Conservation (phyloP, 768 basidiomycete species). For the Mrakia hoshinonis region DNA sequence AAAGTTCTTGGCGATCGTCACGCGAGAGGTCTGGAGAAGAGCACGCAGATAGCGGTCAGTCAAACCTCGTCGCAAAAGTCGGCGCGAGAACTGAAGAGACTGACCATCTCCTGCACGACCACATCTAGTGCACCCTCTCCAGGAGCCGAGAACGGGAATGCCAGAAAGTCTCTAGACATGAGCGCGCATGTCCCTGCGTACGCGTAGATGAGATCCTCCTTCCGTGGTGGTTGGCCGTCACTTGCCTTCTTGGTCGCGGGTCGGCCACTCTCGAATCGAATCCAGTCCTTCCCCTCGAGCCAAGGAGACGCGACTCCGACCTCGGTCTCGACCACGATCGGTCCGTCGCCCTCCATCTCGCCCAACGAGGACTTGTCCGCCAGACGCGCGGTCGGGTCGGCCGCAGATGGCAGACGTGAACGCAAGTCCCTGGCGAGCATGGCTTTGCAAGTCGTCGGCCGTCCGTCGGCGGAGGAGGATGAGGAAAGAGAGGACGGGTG, state of each 20-base stretch:
- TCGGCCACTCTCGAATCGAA: conserved; percentile 4
- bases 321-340: too few species aligned
- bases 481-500: conserved; percentile 32
- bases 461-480: too few species aligned
- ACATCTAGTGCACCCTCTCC: conserved; percentile 39
- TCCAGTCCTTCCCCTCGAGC: conserved; percentile 29
- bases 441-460: conserved; percentile 29
- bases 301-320: background rate
- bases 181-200: conserved; percentile 34
- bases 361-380: background rate
- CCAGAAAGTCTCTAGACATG: conserved; percentile 38
- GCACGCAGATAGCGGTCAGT: background rate
- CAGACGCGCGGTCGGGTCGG: background rate
- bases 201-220: conserved; percentile 37
- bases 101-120: conserved; percentile 34
- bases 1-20: conserved; percentile 1
- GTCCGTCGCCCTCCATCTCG: background rate
- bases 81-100: background rate
- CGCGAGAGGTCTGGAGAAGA: background rate
- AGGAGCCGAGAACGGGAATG: conserved; percentile 38
- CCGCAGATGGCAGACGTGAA: background rate
- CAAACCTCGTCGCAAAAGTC: background rate
- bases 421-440: conserved; percentile 27
- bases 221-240: background rate
- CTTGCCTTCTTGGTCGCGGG: background rate